Conservation (phyloP, 805 yeast genomes). For the Starmerella gropengiesseri region DNA sequence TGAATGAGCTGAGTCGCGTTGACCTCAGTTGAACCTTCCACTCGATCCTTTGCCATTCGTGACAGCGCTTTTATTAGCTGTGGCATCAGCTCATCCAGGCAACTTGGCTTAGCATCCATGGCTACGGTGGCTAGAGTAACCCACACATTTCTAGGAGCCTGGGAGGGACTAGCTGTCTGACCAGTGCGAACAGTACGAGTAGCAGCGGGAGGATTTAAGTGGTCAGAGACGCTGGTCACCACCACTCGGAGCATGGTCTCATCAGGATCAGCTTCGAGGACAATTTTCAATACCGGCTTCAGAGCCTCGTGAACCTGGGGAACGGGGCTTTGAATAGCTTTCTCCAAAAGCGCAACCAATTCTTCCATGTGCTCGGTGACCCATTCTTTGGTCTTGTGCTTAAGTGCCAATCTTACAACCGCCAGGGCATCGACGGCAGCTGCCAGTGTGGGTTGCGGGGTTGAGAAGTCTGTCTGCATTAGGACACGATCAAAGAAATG, state of each 20-base stretch:
- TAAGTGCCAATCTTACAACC: conserved; percentile 72
- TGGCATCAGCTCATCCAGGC: conserved; percentile 65
- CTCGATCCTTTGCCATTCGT: conserved; percentile 25
- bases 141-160: conserved; percentile 36
- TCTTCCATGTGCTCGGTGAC: conserved; percentile 57
- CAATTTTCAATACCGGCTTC: conserved; percentile 51
- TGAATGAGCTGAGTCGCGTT: conserved; percentile 45
- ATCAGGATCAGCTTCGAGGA: conserved; percentile 10
- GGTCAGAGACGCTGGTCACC: conserved; percentile 12
- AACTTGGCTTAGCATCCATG: conserved; percentile 59
- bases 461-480: conserved; percentile 64
- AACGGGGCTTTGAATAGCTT: conserved; percentile 69
- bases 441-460: conserved; percentile 43
- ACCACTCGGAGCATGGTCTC: conserved; percentile 9
- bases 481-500: conserved; percentile 81
- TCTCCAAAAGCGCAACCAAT: conserved; percentile 64
- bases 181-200: not conserved
- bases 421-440: conserved; percentile 84
- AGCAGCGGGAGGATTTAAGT: conserved; percentile 6
- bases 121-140: conserved; percentile 58
- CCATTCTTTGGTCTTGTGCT: conserved; percentile 70
- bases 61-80: conserved; percentile 69
- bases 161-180: not conserved
- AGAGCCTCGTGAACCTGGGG: conserved; percentile 79
- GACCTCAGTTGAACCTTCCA: conserved; percentile 17